A percentile compares a stretch with the other conserved stretches of the same genome.
These are phyloP conservation scores for Reticulomyxa filosa DNA, from an alignment of 78 protist species.

Conservation along the genomic window DNA sequence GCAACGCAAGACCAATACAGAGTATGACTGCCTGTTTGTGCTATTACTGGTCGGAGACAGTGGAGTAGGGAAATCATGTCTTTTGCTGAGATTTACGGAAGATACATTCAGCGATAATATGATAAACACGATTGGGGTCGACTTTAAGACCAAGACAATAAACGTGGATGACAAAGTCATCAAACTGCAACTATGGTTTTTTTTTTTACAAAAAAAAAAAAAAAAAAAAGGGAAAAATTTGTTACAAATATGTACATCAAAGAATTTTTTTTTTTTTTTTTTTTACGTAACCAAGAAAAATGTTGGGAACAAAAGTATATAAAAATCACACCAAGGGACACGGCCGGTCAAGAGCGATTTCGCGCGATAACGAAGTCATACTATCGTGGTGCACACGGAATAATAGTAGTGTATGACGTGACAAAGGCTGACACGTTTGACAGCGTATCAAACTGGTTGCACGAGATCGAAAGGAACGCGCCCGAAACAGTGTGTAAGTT, in stretches of 20 bases:
- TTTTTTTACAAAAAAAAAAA: too few relatives aligned
- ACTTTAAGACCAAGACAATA: slow-evolving; percentile 67
- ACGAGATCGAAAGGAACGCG: slow-evolving; percentile 62
- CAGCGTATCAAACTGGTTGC: slow-evolving; percentile 84
- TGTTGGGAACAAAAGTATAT: too few relatives aligned
- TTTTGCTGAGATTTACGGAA: slow-evolving; percentile 62
- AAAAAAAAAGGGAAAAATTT: too few relatives aligned
- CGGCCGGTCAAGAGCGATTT: slow-evolving; percentile 83
- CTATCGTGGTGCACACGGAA: slow-evolving; percentile 88
- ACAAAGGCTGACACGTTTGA: slow-evolving; percentile 70
- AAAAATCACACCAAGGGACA: too few relatives aligned
- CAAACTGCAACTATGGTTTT: slow-evolving; percentile 49
- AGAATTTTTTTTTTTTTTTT: too few relatives aligned
- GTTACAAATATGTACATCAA: too few relatives aligned
- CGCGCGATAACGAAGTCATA: slow-evolving; percentile 73
- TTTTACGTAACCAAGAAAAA: too few relatives aligned
- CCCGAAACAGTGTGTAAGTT: slow-evolving; percentile 86
- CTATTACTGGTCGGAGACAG: slow-evolving; percentile 72
- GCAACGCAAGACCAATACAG: too few relatives aligned
- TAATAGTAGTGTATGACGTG: slow-evolving; percentile 77
- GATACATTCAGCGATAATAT: slow-evolving; percentile 86
- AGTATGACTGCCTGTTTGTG: slow-evolving; percentile 61
- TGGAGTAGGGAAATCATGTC: slow-evolving; percentile 65
- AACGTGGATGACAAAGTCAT: slow-evolving; percentile 59
- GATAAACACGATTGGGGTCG: slow-evolving; percentile 88